Evolutionary conservation across 768 basidiomycete genomes (phyloP).

Genomic region (Ramaria rubella): DNA sequence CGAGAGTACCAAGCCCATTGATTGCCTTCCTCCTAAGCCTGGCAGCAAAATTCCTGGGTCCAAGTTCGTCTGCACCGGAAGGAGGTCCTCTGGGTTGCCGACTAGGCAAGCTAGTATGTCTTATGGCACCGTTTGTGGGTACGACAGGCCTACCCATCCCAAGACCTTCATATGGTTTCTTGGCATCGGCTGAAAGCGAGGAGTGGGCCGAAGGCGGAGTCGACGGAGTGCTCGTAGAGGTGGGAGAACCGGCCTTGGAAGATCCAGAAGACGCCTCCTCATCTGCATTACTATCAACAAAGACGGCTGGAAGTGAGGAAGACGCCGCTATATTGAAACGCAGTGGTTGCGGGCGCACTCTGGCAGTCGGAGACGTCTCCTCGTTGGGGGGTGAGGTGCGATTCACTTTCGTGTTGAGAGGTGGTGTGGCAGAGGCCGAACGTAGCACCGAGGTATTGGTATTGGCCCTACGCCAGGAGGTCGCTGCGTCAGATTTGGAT

Average conservation of each 20-base stretch:
- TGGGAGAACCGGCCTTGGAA: constrained; percentile 39
- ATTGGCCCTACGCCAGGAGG: constrained; percentile 70
- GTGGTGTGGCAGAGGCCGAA: constrained; percentile 38
- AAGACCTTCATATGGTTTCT: constrained; percentile 83
- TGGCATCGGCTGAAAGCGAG: constrained; percentile 79
- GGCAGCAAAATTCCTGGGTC: constrained; percentile 83
- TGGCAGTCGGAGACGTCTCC: constrained; percentile 20
- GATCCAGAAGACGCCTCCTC: constrained; percentile 53
- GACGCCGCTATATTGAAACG: constrained; percentile 49
- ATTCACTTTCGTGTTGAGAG: constrained; percentile 58
- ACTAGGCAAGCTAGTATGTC: constrained; percentile 63
- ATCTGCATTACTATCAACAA: constrained; percentile 45
- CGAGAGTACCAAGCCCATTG: constrained; percentile 69
- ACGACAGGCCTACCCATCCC: constrained; percentile 66
- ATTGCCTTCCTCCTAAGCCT: constrained; percentile 81
- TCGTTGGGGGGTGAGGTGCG: constrained; percentile 47
- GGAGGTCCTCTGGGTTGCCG: constrained; percentile 88
- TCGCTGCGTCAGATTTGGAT: constrained; percentile 77
- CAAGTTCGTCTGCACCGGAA: constrained; percentile 78
- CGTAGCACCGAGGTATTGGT: constrained; percentile 66
- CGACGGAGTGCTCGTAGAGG: constrained; percentile 43
- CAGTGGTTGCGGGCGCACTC: constrained; percentile 59
- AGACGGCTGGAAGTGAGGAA: constrained; percentile 38
- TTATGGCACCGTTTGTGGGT: constrained; percentile 34
- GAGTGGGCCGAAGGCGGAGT: constrained; percentile 70